These are phyloP conservation scores for Secale cereale DNA, from an alignment of 176 grass and related monocot species.

Conservation along the genomic window DNA sequence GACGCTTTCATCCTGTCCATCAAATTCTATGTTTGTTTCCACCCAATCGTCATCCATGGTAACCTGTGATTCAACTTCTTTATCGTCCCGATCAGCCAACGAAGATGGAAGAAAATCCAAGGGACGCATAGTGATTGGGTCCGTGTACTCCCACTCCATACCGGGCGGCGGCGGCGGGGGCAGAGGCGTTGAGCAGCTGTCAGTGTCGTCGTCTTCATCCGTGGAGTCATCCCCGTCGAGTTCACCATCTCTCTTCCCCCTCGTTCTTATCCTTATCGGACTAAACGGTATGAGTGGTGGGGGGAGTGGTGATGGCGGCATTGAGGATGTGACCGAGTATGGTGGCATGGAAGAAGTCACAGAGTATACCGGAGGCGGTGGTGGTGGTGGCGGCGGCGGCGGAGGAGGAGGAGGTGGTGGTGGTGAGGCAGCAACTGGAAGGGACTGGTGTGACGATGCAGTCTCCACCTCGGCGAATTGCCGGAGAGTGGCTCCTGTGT, in stretches of 20 bases:
- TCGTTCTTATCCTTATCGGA: conserved; percentile 48
- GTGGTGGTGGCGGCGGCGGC: conserved; percentile 2
- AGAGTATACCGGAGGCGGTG: conserved; percentile 31
- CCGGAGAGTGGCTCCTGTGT: conserved; percentile 83
- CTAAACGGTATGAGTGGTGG: conserved; percentile 68
- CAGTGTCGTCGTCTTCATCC: conserved; percentile 53
- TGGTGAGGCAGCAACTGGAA: conserved; percentile 24
- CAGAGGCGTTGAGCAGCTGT: conserved; percentile 70
- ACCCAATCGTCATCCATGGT: conserved; percentile 63
- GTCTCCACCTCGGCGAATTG: conserved; percentile 80
- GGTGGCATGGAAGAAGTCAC: conserved; percentile 49
- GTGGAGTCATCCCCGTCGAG: conserved; percentile 44
- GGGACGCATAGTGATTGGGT: conserved; percentile 48
- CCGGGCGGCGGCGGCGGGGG: conserved; percentile 59
- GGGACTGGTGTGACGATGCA: conserved; percentile 31
- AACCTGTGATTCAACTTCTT: conserved; percentile 37
- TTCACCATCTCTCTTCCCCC: conserved; percentile 36
- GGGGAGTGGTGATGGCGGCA: conserved; percentile 47
- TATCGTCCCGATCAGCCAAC: conserved; percentile 36
- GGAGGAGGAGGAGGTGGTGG: neutral
- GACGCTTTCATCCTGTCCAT: conserved; percentile 54
- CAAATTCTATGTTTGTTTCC: conserved; percentile 59
- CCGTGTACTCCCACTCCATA: conserved; percentile 55
- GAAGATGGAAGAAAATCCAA: conserved; percentile 45
- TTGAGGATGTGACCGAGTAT: conserved; percentile 41